Evolutionary conservation across 2,329 filamentous ascomycete species (phyloP).

Genomic region (Curvularia eragrostidis): DNA sequence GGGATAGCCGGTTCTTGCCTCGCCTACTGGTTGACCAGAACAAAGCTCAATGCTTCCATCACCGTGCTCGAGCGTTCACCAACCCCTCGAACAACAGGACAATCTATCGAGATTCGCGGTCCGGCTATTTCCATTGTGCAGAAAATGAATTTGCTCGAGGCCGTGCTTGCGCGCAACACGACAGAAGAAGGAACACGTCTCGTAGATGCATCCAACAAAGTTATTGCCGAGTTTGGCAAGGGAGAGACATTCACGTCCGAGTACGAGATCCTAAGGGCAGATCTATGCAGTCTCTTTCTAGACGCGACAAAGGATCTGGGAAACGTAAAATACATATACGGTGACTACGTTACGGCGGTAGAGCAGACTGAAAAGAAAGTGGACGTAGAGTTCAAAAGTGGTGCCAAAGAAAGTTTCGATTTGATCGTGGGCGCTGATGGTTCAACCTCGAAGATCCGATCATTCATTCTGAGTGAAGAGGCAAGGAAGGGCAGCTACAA

Average conservation of each 20-base stretch:
- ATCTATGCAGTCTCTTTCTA: constrained; percentile 46
- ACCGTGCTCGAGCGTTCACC: constrained; percentile 56
- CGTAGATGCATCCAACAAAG: constrained; percentile 35
- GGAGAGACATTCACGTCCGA: constrained; percentile 38
- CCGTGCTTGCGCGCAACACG: constrained; percentile 46
- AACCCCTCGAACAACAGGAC: constrained; percentile 50
- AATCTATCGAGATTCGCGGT: constrained; percentile 56
- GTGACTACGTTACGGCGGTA: constrained; percentile 24
- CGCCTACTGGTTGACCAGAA: constrained; percentile 44
- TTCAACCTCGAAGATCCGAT: constrained; percentile 31
- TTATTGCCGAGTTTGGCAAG: constrained; percentile 32
- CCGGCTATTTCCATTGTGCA: constrained; percentile 52
- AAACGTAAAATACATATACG: constrained; percentile 18
- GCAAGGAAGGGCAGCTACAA: constrained; percentile 25
- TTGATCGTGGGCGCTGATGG: constrained; percentile 43
- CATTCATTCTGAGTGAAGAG: constrained; percentile 34
- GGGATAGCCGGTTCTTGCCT: constrained; percentile 51
- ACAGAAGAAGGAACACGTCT: constrained; percentile 52
- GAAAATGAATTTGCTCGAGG: constrained; percentile 50
- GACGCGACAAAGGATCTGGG: constrained; percentile 15
- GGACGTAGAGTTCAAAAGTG: constrained; percentile 33
- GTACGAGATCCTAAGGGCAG: constrained; percentile 43
- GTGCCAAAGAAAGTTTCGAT: constrained; percentile 33
- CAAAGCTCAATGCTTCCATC: constrained; percentile 43
- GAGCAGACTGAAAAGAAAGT: constrained; percentile 30